Evolutionary conservation across 768 basidiomycete genomes (phyloP).

Genomic region (Coprinopsis sp.): DNA sequence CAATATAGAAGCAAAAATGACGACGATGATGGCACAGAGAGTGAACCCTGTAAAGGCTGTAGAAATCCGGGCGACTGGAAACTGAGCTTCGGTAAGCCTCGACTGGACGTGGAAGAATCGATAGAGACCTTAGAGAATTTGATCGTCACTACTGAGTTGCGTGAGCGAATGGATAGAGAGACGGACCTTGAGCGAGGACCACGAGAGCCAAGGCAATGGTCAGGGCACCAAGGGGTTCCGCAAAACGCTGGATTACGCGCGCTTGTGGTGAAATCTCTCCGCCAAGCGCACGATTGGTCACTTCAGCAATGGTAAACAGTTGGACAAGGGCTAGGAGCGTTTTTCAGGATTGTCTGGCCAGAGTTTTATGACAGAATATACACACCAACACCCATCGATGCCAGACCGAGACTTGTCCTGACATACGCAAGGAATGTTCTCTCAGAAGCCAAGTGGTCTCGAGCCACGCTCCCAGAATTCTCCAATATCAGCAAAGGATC

Average conservation of each 20-base stretch:
- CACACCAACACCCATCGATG: constrained; percentile 49
- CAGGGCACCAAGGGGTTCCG: constrained; percentile 12
- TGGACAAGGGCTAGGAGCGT: constrained; percentile 12
- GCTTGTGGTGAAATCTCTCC: neutral
- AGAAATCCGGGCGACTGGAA: constrained; percentile 10
- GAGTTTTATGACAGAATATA: constrained; percentile 1
- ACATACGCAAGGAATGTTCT: constrained; percentile 53
- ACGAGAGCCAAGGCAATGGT: constrained; percentile 6
- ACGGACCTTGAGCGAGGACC: constrained; percentile 11
- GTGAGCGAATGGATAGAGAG: neutral
- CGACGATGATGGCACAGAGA: constrained; percentile 1
- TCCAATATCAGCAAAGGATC: constrained; percentile 27
- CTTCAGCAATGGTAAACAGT: constrained; percentile 13
- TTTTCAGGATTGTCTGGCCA: neutral
- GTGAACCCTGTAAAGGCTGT: constrained; percentile 3
- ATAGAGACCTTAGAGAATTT: constrained; percentile 5
- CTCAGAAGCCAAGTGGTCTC: constrained; percentile 53
- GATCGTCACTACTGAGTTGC: neutral
- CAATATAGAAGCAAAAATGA: constrained; percentile 7
- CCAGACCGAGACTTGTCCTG: constrained; percentile 49
- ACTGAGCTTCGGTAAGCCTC: constrained; percentile 5
- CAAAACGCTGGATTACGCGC: constrained; percentile 2
- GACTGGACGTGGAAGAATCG: constrained; percentile 14
- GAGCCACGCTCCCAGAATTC: constrained; percentile 48
- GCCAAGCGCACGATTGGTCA: constrained; percentile 3